These are phyloP conservation scores for Orbilia ellipsospora DNA, from an alignment of 2,329 filamentous ascomycete genomes.

Conservation along the genomic window DNA sequence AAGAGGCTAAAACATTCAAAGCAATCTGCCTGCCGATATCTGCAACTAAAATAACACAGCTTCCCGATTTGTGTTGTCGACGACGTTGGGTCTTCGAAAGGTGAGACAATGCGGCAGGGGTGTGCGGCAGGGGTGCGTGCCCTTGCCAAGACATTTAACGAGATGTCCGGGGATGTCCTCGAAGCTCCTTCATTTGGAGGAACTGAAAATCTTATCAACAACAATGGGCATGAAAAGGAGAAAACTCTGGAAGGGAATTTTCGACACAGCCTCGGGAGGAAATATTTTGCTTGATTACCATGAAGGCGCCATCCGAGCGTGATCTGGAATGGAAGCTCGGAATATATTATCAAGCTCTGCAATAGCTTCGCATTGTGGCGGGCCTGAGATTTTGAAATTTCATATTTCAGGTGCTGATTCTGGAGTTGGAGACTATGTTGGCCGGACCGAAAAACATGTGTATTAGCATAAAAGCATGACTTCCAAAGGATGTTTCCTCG, in stretches of 20 bases:
- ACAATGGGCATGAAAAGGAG: background rate
- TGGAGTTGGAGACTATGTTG: no score
- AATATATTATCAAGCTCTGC: no score
- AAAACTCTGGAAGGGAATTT: constrained; percentile 4
- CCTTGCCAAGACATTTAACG: constrained; percentile 14
- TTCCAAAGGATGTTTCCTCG: no score
- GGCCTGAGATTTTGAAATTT: no score
- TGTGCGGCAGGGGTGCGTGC: background rate
- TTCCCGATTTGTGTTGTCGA: constrained; percentile 31
- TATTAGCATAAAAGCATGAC: no score
- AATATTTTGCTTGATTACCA: no score
- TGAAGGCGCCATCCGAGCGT: no score
- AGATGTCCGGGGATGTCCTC: background rate
- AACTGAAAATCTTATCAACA: background rate
- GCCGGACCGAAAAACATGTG: no score
- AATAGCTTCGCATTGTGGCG: no score
- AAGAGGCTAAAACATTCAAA: constrained; percentile 15
- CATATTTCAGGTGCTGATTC: no score
- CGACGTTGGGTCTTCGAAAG: background rate
- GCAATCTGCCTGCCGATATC: constrained; percentile 24
- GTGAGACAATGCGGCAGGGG: constrained; percentile 9
- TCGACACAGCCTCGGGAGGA: constrained; percentile 11
- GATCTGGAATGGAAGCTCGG: no score
- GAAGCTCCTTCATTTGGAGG: constrained; percentile 1
- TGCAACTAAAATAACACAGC: background rate